Conservation (phyloP, 1,284 basidiomycete genomes). For the Agroathelia rolfsii region DNA sequence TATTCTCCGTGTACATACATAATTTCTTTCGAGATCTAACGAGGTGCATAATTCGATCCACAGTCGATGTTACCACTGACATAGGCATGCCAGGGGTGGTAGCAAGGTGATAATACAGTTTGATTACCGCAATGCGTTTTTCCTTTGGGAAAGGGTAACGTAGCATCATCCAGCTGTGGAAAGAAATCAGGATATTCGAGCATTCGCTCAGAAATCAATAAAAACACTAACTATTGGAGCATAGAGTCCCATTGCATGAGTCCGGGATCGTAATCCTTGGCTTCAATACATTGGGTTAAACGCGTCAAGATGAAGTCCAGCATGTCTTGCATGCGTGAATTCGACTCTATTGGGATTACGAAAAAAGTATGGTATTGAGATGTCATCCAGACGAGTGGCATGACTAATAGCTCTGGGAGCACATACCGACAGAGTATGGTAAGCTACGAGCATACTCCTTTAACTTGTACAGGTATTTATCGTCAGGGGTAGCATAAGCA, state of each 20-base stretch:
- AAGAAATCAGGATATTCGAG: conserved; percentile 11
- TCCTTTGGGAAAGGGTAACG: conserved; percentile 81
- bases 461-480: conserved; percentile 46
- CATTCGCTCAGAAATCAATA: conserved; percentile 6
- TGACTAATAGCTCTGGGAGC: too few relatives aligned
- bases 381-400: too few relatives aligned
- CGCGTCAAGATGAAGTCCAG: conserved; percentile 71
- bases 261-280: conserved; percentile 73
- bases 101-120: conserved; percentile 69
- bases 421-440: too few relatives aligned
- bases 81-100: conserved; percentile 51
- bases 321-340: conserved; percentile 72
- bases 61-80: conserved; percentile 46
- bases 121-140: conserved; percentile 67
- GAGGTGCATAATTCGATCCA: conserved; percentile 45
- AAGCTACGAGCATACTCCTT: conserved; percentile 51
- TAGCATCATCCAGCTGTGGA: conserved; percentile 64
- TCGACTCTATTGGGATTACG: conserved; percentile 70
- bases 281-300: conserved; percentile 64
- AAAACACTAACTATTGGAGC: conserved; percentile 53
- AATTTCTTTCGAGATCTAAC: conserved; percentile 68
- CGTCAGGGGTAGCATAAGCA: conserved; percentile 24
- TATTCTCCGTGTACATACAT: too few relatives aligned
- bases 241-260: conserved; percentile 73
- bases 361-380: too few relatives aligned